phyloP scores from a whole-genome alignment of 306 rosid species.

The Ammopiptanthus mongolicus region DNA sequence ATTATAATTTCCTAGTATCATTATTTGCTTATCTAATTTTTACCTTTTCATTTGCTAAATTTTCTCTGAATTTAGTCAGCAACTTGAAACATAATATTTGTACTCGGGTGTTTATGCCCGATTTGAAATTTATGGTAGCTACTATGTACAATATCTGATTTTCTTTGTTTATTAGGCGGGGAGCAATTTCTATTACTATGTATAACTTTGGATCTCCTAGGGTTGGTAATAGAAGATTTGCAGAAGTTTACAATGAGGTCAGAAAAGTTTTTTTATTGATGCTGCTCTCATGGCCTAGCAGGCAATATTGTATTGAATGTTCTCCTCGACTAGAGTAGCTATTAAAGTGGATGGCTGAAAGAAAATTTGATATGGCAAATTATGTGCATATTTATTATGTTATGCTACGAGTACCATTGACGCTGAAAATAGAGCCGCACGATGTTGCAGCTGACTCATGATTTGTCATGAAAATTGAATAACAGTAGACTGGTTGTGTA shows the following conservation, averaged over 20 bases:
- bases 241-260: constrained; percentile 86
- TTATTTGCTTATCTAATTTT: not conserved
- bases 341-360: not conserved
- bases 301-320: constrained; percentile 9
- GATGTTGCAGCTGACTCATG: not conserved
- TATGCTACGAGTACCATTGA: not conserved
- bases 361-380: not conserved
- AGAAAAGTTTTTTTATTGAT: constrained; percentile 1
- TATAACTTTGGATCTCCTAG: constrained; percentile 98
- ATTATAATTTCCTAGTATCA: not conserved
- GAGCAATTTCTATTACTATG: constrained; percentile 73
- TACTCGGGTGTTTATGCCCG: not conserved
- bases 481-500: too few species aligned
- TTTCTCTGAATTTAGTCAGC: not conserved
- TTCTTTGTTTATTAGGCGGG: constrained; percentile 42
- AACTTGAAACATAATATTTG: not conserved
- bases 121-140: not conserved
- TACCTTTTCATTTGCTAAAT: not conserved
- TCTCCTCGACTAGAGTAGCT: not conserved
- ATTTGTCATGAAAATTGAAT: not conserved
- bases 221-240: constrained; percentile 92
- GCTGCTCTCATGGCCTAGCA: constrained; percentile 7
- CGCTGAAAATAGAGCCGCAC: not conserved
- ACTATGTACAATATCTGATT: not conserved
- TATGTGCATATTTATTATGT: not conserved